Evolutionary conservation across 768 basidiomycete genomes (phyloP).

Genomic region (Collybiopsis luxurians): DNA sequence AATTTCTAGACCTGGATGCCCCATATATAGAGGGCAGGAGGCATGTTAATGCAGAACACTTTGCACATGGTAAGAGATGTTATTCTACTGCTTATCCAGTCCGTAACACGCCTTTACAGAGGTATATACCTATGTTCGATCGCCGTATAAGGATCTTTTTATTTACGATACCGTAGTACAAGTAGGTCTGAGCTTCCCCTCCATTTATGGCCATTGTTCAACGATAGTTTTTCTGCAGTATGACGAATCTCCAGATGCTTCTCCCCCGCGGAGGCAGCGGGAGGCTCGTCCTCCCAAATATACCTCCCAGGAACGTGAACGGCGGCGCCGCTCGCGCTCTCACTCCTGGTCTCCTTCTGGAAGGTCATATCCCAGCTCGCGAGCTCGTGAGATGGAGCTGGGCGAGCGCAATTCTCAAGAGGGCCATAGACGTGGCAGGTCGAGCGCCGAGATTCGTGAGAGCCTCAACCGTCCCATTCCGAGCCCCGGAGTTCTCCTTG

Average conservation of each 20-base stretch:
- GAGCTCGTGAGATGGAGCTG: background rate
- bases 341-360: conserved; percentile 34
- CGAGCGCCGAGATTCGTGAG: background rate
- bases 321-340: conserved; percentile 8
- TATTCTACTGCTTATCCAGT: background rate
- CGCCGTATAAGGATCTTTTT: conserved; percentile 82
- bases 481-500: background rate
- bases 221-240: conserved; percentile 42
- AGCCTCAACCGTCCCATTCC: no score
- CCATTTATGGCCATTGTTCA: background rate
- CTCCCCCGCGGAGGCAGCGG: conserved; percentile 35
- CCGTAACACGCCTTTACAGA: no score
- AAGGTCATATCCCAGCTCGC: conserved; percentile 22
- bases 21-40: conserved; percentile 55
- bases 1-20: conserved; percentile 81
- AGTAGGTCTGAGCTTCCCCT: conserved; percentile 37
- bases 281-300: conserved; percentile 8
- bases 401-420: background rate
- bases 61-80: conserved; percentile 76
- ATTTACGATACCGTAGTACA: conserved; percentile 82
- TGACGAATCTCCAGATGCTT: conserved; percentile 44
- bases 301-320: background rate
- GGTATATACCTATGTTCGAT: conserved; percentile 85
- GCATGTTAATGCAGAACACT: conserved; percentile 82
- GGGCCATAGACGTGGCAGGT: background rate